These are phyloP conservation scores for Brachypodium distachyon DNA, from an alignment of 202 grass and related monocot species.

Conservation along the genomic window DNA sequence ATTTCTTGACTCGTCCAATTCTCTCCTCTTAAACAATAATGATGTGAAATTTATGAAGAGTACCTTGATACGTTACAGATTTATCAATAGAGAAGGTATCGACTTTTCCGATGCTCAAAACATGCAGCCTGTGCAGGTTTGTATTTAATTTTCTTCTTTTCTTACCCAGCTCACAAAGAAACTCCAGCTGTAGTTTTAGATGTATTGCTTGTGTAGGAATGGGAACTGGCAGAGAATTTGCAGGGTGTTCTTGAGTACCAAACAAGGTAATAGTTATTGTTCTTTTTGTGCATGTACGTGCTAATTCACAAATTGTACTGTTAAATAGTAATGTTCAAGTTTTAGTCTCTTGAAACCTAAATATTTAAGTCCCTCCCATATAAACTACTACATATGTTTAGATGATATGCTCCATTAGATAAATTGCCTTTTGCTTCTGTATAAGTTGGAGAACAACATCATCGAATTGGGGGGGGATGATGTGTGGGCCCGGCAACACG, in stretches of 20 bases:
- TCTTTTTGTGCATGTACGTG: neutral
- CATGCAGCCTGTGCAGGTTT: constrained; percentile 95
- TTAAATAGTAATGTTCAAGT: neutral
- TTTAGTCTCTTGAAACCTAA: neutral
- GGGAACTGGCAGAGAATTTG: constrained; percentile 93
- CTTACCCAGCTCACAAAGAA: neutral
- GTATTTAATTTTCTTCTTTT: constrained; percentile 12
- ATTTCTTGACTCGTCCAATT: neutral
- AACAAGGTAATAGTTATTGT: constrained; percentile 53
- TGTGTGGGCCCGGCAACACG: neutral
- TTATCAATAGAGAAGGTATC: constrained; percentile 94
- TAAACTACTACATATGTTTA: neutral
- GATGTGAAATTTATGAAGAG: constrained; percentile 15
- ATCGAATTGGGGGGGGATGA: neutral
- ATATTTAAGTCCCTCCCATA: neutral
- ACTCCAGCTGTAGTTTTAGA: constrained; percentile 5
- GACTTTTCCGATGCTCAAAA: constrained; percentile 95
- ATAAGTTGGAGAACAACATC: neutral
- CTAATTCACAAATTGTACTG: neutral
- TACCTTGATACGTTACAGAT: constrained; percentile 46
- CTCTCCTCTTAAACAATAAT: neutral
- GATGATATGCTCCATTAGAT: neutral
- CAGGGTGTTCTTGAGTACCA: constrained; percentile 91
- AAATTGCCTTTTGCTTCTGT: neutral
- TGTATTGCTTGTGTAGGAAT: constrained; percentile 59